Percentiles rank a stretch among this genome's conserved stretches.
These are phyloP conservation scores for Hypoxylon sp. DNA, from an alignment of 2,329 filamentous ascomycete species.

Conservation along the genomic window DNA sequence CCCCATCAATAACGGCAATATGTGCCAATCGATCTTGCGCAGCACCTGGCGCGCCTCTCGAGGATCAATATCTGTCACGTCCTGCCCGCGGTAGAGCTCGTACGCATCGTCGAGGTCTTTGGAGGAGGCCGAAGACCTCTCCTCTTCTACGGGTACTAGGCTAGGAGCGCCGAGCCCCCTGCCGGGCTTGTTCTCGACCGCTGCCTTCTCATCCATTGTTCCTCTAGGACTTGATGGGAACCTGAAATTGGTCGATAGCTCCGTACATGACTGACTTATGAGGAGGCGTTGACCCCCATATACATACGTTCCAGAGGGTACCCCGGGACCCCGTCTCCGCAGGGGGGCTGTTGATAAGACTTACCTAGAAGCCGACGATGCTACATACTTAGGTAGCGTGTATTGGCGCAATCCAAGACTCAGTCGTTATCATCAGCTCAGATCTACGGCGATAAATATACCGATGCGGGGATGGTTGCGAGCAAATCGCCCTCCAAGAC, in stretches of 20 bases:
- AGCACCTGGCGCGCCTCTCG: conserved; percentile 43
- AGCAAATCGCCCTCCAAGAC: background rate
- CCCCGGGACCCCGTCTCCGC: no score
- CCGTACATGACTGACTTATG: background rate
- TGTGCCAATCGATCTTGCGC: conserved; percentile 43
- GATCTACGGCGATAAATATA: conserved; percentile 5
- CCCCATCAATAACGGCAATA: conserved; percentile 45
- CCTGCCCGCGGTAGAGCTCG: conserved; percentile 43
- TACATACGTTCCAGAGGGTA: no score
- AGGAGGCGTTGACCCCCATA: background rate
- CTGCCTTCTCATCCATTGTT: conserved; percentile 33
- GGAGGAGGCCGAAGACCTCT: conserved; percentile 34
- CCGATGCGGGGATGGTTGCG: conserved; percentile 17
- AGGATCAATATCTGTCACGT: conserved; percentile 37
- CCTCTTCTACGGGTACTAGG: conserved; percentile 6
- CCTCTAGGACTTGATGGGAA: background rate
- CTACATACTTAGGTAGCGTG: conserved; percentile 22
- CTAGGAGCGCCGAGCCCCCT: background rate
- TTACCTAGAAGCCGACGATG: conserved; percentile 9
- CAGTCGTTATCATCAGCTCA: background rate
- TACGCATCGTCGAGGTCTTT: conserved; percentile 48
- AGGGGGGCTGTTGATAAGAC: conserved; percentile 12
- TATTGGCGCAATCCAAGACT: conserved; percentile 5
- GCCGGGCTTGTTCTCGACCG: conserved; percentile 7
- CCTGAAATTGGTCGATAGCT: background rate